Base-by-base conservation (phyloP, 345 rosid genomes). In the Corchorus capsularis region DNA sequence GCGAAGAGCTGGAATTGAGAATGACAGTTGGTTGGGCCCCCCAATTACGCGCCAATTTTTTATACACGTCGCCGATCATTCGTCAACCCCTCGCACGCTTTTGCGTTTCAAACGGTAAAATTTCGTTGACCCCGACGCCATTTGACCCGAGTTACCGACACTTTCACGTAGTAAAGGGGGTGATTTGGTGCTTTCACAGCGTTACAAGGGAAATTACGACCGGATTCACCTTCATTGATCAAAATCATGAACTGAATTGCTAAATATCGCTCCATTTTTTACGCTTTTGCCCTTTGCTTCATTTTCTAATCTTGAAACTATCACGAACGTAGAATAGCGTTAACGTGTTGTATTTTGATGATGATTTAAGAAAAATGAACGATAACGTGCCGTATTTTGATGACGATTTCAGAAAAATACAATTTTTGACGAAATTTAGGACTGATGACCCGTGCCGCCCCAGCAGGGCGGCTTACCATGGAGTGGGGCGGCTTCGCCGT, bases 21-120 rank as follows among this genome's bases (percentile, higher is more conserved):
- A 22, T 6, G 81, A 77, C 80, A 74, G 80, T 79, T 70, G 76
- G 52, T 66, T 79, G 80, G 85, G 83, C 32, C 86, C 87, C 82
- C 1, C 77, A 0, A 4, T 0, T 45, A 27, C 50, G 39, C 72
- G 49, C 69, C 78, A 63, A 75, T 64, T 20, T 56, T 13, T 45
- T 22, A 56, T 2, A 6, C 13, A 47, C 22, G 35, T 80, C 84
- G 73, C 80, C 84, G 77, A 41, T 64, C 32, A 70, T 9, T 67
- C 59, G 17, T 15, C 43, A 8, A 8, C 13, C 1, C 34, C 2
- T 63, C 8, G 17, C 41, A 1, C 17, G 39, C 64, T 63, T 27
- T 16, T 34, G 69, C 47, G 50, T 41, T 17, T 16, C 4, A 6
- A 56, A 56, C 8, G 15, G 69, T 35, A 0, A 35, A 8, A 32